Conservation (phyloP, 1,284 basidiomycete genomes). For the Austropuccinia psidii region DNA sequence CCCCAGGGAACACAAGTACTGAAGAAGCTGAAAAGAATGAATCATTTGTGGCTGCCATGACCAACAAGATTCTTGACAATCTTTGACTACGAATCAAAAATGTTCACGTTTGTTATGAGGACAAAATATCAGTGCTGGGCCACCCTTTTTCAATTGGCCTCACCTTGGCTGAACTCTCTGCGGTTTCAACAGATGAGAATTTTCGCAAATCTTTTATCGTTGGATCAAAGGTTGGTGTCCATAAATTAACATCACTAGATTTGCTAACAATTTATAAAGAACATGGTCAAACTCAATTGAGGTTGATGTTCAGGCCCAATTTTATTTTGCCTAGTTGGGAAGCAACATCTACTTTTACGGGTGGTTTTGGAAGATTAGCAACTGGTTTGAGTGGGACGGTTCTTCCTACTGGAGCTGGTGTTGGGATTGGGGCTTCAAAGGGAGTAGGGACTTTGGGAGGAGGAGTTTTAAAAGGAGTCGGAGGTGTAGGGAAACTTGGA, state of each 20-base stretch:
- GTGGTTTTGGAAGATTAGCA: slow-evolving; percentile 60
- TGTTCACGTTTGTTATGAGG: slow-evolving; percentile 93
- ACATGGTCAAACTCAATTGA: slow-evolving; percentile 61
- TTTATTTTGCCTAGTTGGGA: slow-evolving; percentile 43
- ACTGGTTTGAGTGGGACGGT: slow-evolving; percentile 38
- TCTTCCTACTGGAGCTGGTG: slow-evolving; percentile 36
- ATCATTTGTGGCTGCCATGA: slow-evolving; percentile 72
- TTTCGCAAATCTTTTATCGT: slow-evolving; percentile 96
- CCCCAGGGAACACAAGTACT: no score
- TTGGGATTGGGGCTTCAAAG: slow-evolving; percentile 69
- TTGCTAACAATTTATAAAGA: slow-evolving; percentile 76
- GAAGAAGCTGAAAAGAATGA: slow-evolving; percentile 68
- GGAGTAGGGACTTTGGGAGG: slow-evolving; percentile 56
- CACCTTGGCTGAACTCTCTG: slow-evolving; percentile 85
- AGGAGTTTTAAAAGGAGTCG: slow-evolving; percentile 46
- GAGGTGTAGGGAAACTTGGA: slow-evolving; percentile 29
- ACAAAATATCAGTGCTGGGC: slow-evolving; percentile 85
- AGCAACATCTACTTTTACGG: slow-evolving; percentile 60
- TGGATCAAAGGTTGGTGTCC: slow-evolving; percentile 76
- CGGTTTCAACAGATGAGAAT: slow-evolving; percentile 80
- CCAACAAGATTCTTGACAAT: slow-evolving; percentile 90
- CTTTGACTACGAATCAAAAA: slow-evolving; percentile 91
- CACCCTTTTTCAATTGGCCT: slow-evolving; percentile 92
- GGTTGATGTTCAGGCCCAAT: slow-evolving; percentile 74
- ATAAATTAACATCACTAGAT: slow-evolving; percentile 85